Percentiles rank a stretch among this genome's conserved stretches.
Conservation (phyloP, 495 filamentous ascomycete genomes). For the Acidiella bohemica region DNA sequence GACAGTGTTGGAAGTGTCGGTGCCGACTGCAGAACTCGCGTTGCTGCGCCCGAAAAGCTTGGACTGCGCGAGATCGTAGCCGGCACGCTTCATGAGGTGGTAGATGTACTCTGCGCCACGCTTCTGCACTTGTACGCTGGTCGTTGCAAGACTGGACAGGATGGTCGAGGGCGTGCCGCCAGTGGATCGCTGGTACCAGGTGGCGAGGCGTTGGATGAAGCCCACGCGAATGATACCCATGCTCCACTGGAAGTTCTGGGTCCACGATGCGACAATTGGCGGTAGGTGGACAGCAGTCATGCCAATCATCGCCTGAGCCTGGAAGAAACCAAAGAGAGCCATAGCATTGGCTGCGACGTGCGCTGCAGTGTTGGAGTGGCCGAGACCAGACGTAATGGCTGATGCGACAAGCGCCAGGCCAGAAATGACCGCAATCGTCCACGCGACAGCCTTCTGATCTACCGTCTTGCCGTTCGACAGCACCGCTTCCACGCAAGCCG, state of each 20-base stretch:
- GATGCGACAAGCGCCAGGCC: conserved; percentile 58
- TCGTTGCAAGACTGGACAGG: conserved; percentile 55
- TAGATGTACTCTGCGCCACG: conserved; percentile 38
- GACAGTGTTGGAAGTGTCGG: conserved; percentile 36
- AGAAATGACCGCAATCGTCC: conserved; percentile 76
- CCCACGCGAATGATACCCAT: conserved; percentile 88
- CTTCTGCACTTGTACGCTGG: conserved; percentile 79
- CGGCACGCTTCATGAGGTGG: conserved; percentile 34
- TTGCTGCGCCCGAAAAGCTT: conserved; percentile 6
- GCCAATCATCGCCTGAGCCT: conserved; percentile 89
- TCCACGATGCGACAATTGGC: conserved; percentile 85
- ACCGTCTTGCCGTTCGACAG: conserved; percentile 92
- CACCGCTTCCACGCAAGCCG: conserved; percentile 79
- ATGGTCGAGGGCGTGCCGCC: conserved; percentile 76
- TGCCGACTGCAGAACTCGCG: background rate
- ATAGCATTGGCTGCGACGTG: conserved; percentile 89
- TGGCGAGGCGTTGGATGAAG: conserved; percentile 79
- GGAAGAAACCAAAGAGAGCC: conserved; percentile 90
- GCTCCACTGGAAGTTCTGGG: conserved; percentile 96
- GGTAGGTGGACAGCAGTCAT: conserved; percentile 75
- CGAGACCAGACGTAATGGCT: conserved; percentile 32
- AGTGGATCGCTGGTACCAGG: conserved; percentile 93
- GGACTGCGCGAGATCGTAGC: conserved; percentile 1
- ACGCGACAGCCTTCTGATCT: conserved; percentile 75
- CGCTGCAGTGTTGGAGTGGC: conserved; percentile 84